These are phyloP conservation scores for Fraxinus dipetala DNA, from an alignment of 305 asterid genomes.

Conservation along the genomic window DNA sequence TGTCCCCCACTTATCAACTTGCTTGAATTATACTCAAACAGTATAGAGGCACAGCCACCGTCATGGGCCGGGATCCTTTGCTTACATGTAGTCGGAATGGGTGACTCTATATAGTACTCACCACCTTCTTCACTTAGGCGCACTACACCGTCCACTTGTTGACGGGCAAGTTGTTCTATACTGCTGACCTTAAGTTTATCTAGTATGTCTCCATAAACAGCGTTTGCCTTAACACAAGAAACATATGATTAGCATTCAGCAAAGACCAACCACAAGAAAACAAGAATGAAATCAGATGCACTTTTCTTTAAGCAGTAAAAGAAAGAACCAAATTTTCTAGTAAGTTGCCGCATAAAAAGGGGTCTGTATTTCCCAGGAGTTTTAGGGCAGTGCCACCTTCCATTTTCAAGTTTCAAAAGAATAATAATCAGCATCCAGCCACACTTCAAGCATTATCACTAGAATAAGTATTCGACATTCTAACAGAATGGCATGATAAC, in stretches of 20 bases:
- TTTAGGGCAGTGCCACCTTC: background rate
- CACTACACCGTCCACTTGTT: constrained; percentile 86
- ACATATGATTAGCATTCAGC: constrained; percentile 4
- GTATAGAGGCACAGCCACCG: constrained; percentile 72
- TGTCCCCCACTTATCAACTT: constrained; percentile 84
- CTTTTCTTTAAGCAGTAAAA: background rate
- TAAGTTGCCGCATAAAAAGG: background rate
- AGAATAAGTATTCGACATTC: background rate
- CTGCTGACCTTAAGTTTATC: constrained; percentile 52
- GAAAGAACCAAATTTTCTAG: background rate
- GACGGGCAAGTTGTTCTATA: constrained; percentile 69
- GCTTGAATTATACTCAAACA: constrained; percentile 61
- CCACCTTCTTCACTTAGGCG: constrained; percentile 91
- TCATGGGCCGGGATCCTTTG: constrained; percentile 86
- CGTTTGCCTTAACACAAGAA: constrained; percentile 61
- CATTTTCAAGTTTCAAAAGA: background rate
- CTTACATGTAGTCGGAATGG: constrained; percentile 67
- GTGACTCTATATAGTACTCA: constrained; percentile 65
- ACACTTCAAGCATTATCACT: background rate
- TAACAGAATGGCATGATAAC: background rate
- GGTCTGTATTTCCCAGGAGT: background rate
- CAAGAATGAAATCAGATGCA: background rate
- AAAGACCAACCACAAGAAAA: background rate
- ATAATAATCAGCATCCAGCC: background rate
- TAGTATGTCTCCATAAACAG: constrained; percentile 64